Conservation (phyloP, 768 basidiomycete species). For the Heimioporus sp. region DNA sequence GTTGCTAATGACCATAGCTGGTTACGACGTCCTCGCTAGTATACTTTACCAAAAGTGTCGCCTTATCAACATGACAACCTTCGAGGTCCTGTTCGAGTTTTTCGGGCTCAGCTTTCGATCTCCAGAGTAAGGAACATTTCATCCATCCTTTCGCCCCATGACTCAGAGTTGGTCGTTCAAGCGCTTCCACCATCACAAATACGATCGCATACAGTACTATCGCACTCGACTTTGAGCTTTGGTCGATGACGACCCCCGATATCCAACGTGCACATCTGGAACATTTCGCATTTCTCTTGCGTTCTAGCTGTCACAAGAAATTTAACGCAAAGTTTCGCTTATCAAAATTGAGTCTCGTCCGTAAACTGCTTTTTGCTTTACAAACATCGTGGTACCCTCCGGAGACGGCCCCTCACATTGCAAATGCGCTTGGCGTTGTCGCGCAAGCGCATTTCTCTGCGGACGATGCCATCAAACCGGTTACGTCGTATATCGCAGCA, state of each 20-base stretch:
- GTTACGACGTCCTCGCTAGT: slow-evolving; percentile 82
- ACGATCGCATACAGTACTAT: slow-evolving; percentile 77
- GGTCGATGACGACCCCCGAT: slow-evolving; percentile 68
- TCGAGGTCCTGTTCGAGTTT: slow-evolving; percentile 83
- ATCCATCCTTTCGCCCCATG: neutral
- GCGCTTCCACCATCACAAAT: slow-evolving; percentile 81
- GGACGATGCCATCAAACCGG: slow-evolving; percentile 78
- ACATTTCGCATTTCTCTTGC: slow-evolving; percentile 76
- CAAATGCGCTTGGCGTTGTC: slow-evolving; percentile 59
- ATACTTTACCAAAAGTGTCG: slow-evolving; percentile 70
- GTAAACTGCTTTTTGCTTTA: slow-evolving; percentile 76
- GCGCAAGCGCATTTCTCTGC: slow-evolving; percentile 66
- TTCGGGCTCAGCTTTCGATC: slow-evolving; percentile 80
- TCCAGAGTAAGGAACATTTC: slow-evolving; percentile 59
- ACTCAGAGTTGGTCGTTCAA: slow-evolving; percentile 28
- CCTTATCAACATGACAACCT: slow-evolving; percentile 75
- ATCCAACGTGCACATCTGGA: slow-evolving; percentile 80
- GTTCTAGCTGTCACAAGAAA: slow-evolving; percentile 65
- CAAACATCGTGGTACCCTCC: slow-evolving; percentile 75
- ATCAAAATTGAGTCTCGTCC: slow-evolving; percentile 65
- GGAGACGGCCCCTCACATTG: slow-evolving; percentile 45
- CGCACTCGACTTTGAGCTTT: slow-evolving; percentile 88
- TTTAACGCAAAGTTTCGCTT: slow-evolving; percentile 80
- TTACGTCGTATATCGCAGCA: slow-evolving; percentile 83
- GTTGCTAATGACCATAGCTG: slow-evolving; percentile 47